These are phyloP conservation scores for Phyllosticta citribraziliensis DNA, from an alignment of 2,329 filamentous ascomycete genomes.

Conservation along the genomic window DNA sequence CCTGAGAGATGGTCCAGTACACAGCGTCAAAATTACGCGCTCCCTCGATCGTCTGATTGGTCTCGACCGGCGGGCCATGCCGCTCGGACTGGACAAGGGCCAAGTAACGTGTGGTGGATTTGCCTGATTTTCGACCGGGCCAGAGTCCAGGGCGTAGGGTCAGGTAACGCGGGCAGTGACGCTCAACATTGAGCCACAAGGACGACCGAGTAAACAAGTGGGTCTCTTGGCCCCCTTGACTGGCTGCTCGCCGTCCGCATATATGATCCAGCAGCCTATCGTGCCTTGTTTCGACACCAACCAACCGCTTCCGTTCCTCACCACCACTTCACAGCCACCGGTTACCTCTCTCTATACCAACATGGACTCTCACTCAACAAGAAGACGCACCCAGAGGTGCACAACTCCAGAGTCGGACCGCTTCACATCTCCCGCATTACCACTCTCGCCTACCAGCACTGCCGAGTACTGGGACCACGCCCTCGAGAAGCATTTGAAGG, in stretches of 20 bases:
- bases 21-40: conserved; percentile 10
- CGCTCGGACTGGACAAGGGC: conserved; percentile 8
- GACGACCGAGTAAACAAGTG: conserved; percentile 3
- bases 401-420: background rate
- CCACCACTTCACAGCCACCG: background rate
- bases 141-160: conserved; percentile 7
- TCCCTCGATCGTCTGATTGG: conserved; percentile 5
- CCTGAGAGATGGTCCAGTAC: conserved; percentile 8
- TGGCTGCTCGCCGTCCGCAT: conserved; percentile 1
- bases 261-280: conserved; percentile 8
- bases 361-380: background rate
- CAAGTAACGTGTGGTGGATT: conserved; percentile 8
- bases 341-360: background rate
- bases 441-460: conserved; percentile 3
- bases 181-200: conserved; percentile 9
- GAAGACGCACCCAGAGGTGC: background rate
- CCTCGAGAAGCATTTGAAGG: conserved; percentile 4
- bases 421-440: background rate
- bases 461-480: conserved; percentile 9
- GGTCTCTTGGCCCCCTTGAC: conserved; percentile 9
- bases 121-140: conserved; percentile 1
- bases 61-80: background rate
- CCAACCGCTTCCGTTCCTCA: conserved; percentile 3
- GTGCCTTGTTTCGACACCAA: conserved; percentile 6
- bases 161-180: conserved; percentile 7